Evolutionary conservation across 2,329 filamentous ascomycete genomes (phyloP).

Genomic region (Cladorrhinum sp.): DNA sequence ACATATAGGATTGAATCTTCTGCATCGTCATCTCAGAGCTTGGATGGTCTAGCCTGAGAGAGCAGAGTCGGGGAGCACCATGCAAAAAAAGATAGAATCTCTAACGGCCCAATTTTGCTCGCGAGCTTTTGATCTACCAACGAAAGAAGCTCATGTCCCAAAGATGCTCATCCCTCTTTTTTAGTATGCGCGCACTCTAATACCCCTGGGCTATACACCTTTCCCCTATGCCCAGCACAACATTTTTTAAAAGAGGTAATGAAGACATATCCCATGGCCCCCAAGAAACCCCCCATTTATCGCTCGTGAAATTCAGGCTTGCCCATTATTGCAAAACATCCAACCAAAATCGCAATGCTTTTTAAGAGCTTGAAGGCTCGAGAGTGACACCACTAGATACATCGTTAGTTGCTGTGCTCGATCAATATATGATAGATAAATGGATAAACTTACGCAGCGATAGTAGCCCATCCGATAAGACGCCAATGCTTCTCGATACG

Average conservation of each 20-base stretch:
- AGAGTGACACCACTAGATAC: constrained; percentile 49
- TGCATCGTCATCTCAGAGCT: not conserved
- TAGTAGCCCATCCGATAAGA: constrained; percentile 86
- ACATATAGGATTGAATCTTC: too few relatives aligned
- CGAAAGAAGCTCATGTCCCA: constrained; percentile 4
- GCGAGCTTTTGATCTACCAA: constrained; percentile 19
- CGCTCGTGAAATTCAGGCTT: constrained; percentile 10
- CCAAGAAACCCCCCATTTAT: not conserved
- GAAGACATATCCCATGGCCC: not conserved
- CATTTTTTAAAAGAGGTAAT: not conserved
- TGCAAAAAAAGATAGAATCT: not conserved
- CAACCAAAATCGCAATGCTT: constrained; percentile 4
- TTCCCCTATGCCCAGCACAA: not conserved
- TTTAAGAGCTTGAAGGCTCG: constrained; percentile 48
- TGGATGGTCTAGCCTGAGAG: not conserved
- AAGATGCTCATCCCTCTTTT: not conserved
- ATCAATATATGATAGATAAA: not conserved
- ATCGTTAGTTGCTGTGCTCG: constrained; percentile 25
- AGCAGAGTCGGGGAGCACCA: not conserved
- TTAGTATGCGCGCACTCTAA: constrained; percentile 5
- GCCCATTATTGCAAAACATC: constrained; percentile 17
- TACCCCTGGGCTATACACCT: too few relatives aligned
- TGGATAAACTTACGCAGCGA: constrained; percentile 58
- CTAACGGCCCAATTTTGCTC: constrained; percentile 8
- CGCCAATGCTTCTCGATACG: constrained; percentile 99